These are phyloP conservation scores for Chalciporus sp. DNA, from an alignment of 1,284 basidiomycete species.

Conservation along the genomic window DNA sequence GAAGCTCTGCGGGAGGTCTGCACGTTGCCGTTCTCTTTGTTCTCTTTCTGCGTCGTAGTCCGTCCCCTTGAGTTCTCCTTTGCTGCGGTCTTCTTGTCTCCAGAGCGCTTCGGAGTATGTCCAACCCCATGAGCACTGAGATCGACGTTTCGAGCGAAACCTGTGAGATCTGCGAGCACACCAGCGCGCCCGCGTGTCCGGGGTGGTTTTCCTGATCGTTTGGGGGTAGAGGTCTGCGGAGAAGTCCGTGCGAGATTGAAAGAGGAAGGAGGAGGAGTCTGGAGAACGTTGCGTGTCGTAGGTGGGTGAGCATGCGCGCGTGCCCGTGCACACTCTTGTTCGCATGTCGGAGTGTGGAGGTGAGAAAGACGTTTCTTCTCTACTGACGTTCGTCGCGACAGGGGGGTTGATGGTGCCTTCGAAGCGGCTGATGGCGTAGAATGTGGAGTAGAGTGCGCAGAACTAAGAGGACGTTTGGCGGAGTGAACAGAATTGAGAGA, in stretches of 20 bases:
- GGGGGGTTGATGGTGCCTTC: constrained; percentile 2
- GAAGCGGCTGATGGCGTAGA: neutral
- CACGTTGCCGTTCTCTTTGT: constrained; percentile 29
- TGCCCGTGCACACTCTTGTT: constrained; percentile 1
- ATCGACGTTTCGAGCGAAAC: constrained; percentile 37
- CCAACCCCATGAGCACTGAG: constrained; percentile 32
- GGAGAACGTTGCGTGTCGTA: constrained; percentile 1
- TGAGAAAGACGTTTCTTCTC: constrained; percentile 11
- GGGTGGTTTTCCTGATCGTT: constrained; percentile 33
- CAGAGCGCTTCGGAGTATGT: constrained; percentile 13
- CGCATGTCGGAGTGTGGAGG: constrained; percentile 2
- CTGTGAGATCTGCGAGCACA: constrained; percentile 33
- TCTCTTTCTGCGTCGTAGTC: constrained; percentile 18
- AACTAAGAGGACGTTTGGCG: constrained; percentile 23
- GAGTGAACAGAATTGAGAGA: constrained; percentile 22
- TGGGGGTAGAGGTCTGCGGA: constrained; percentile 9
- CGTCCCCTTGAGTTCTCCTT: constrained; percentile 18
- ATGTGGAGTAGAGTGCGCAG: constrained; percentile 22
- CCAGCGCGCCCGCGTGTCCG: constrained; percentile 27
- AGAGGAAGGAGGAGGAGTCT: constrained; percentile 12
- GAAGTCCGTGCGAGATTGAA: constrained; percentile 5
- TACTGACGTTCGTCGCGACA: neutral
- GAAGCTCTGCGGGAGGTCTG: constrained; percentile 11
- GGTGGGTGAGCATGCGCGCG: neutral
- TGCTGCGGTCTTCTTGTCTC: constrained; percentile 20